Evolutionary conservation across 2,329 filamentous ascomycete species (phyloP).

Genomic region (Penicillium digitatum): DNA sequence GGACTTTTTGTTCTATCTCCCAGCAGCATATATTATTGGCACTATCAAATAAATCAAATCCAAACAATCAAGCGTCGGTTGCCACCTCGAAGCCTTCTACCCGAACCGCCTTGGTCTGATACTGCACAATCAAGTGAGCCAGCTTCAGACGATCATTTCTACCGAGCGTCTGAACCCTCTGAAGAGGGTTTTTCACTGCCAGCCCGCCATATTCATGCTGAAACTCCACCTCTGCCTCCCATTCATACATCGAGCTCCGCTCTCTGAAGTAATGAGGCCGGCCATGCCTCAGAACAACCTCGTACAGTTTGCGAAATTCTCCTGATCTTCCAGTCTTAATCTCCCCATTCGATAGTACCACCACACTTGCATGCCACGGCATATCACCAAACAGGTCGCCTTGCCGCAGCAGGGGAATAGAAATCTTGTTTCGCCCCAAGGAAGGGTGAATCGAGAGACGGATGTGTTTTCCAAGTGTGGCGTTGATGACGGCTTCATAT

Average conservation of each 20-base stretch:
- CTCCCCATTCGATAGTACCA: conserved; percentile 2
- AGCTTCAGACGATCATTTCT: conserved; percentile 5
- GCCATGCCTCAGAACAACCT: conserved; percentile 4
- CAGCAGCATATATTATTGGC: no score
- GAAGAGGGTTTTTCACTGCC: background rate
- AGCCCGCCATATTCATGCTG: conserved; percentile 1
- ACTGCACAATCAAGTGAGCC: conserved; percentile 6
- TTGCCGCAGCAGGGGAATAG: conserved; percentile 4
- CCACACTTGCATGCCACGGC: conserved; percentile 9
- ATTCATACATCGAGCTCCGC: background rate
- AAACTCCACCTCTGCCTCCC: conserved; percentile 5
- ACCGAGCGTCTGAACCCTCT: background rate
- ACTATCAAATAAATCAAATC: background rate
- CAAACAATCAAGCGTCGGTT: background rate
- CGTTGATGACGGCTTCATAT: conserved; percentile 5
- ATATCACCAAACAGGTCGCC: conserved; percentile 7
- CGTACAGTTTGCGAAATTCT: conserved; percentile 5
- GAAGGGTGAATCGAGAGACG: conserved; percentile 10
- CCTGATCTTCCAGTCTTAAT: background rate
- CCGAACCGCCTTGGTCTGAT: conserved; percentile 1
- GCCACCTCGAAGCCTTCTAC: conserved; percentile 4
- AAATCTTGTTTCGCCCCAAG: conserved; percentile 4
- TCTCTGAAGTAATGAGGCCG: conserved; percentile 8
- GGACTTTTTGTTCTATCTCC: background rate
- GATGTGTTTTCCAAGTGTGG: conserved; percentile 3